Conservation (phyloP, 139 green algal genomes). For the Picochlorum sp. region DNA sequence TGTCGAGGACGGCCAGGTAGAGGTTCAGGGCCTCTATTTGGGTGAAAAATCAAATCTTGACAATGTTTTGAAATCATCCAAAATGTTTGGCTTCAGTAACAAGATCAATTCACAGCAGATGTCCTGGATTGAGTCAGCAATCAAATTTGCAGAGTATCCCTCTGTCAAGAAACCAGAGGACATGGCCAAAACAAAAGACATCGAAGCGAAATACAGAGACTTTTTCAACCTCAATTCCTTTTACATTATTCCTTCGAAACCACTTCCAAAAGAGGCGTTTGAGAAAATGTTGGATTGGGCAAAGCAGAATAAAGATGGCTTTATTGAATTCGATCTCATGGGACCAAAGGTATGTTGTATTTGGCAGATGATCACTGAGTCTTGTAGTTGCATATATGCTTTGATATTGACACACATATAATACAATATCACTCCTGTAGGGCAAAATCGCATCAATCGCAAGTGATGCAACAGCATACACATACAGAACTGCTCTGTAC, state of each 20-base stretch:
- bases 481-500: neutral
- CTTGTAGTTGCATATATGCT: no score
- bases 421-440: neutral
- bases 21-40: neutral
- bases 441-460: neutral
- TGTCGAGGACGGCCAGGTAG: neutral
- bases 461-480: conserved; percentile 1
- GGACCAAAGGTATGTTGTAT: neutral
- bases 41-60: neutral
- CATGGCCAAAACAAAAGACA: neutral
- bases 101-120: neutral
- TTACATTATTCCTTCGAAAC: neutral
- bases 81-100: neutral
- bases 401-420: no score
- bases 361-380: no score
- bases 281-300: neutral
- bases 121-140: neutral
- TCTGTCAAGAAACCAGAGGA: neutral
- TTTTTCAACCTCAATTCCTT: neutral
- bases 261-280: neutral
- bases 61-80: neutral
- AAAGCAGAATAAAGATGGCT: neutral
- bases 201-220: neutral
- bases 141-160: neutral
- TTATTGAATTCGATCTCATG: neutral